A percentile compares a stretch with the other conserved stretches of the same genome.
Conservation (phyloP, 2,329 filamentous ascomycete species). For the Aspergillus sclerotialis region DNA sequence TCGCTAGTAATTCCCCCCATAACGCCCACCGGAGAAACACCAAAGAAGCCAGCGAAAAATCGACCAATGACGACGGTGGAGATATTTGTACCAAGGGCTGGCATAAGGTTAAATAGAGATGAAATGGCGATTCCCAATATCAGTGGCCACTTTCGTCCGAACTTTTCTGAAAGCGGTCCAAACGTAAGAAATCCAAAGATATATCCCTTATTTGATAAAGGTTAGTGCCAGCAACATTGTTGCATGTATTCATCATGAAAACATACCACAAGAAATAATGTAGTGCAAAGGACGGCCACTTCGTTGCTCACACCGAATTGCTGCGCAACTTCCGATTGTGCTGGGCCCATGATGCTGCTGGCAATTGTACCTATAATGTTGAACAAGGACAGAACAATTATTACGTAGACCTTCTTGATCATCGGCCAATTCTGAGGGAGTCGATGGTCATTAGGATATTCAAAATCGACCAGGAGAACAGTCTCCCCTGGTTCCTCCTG, state of each 20-base stretch:
- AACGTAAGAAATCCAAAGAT: no score
- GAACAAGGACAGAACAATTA: conserved; percentile 2
- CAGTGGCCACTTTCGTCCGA: conserved; percentile 48
- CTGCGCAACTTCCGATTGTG: neutral
- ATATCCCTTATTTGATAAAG: no score
- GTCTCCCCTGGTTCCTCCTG: no score
- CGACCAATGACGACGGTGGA: conserved; percentile 35
- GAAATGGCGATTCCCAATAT: conserved; percentile 34
- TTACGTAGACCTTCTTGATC: neutral
- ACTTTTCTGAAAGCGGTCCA: conserved; percentile 54
- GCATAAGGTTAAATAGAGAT: conserved; percentile 39
- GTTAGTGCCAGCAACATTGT: no score
- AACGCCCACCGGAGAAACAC: conserved; percentile 36
- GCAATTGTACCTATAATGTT: conserved; percentile 2
- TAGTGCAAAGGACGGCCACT: conserved; percentile 5
- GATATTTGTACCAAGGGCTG: conserved; percentile 33
- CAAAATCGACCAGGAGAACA: conserved; percentile 1
- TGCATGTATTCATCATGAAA: no score
- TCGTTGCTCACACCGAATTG: conserved; percentile 7
- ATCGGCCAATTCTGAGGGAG: conserved; percentile 3
- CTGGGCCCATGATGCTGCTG: conserved; percentile 7
- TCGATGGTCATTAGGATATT: conserved; percentile 3
- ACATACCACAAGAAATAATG: conserved; percentile 2
- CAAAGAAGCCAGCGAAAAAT: conserved; percentile 42
- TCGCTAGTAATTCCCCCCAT: conserved; percentile 39